These are phyloP conservation scores for Penicillium subrubescens DNA, from an alignment of 495 filamentous ascomycete genomes.

Conservation along the genomic window DNA sequence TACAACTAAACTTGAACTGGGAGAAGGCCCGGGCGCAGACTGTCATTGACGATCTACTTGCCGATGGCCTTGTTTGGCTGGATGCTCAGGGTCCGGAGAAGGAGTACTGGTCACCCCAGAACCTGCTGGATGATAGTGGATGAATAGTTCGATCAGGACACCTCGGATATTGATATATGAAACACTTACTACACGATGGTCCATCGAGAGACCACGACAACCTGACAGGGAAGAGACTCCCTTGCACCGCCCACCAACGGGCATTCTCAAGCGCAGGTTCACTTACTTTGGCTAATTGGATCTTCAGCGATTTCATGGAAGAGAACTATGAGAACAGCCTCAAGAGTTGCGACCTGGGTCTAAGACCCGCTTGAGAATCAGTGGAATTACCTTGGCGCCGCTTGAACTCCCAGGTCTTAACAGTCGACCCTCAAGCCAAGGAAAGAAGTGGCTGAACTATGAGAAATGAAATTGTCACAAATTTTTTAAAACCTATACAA, in stretches of 20 bases:
- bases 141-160: slow-evolving; percentile 20
- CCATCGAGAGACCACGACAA: background rate
- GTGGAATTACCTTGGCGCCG: background rate
- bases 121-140: slow-evolving; percentile 44
- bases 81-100: slow-evolving; percentile 83
- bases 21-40: slow-evolving; percentile 81
- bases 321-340: too few relatives aligned
- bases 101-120: slow-evolving; percentile 90
- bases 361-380: too few relatives aligned
- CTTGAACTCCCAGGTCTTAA: background rate
- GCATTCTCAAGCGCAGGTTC: background rate
- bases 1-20: slow-evolving; percentile 89
- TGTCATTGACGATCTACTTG: slow-evolving; percentile 86
- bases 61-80: slow-evolving; percentile 91
- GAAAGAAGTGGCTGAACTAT: background rate
- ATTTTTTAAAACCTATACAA: too few relatives aligned
- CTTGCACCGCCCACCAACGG: background rate
- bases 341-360: too few relatives aligned
- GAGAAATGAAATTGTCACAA: background rate
- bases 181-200: background rate
- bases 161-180: background rate
- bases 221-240: background rate
- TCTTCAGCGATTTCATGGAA: too few relatives aligned
- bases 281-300: background rate
- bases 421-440: background rate